Conservation (phyloP, 176 grass and related monocot genomes). For the Chloris gayana region DNA sequence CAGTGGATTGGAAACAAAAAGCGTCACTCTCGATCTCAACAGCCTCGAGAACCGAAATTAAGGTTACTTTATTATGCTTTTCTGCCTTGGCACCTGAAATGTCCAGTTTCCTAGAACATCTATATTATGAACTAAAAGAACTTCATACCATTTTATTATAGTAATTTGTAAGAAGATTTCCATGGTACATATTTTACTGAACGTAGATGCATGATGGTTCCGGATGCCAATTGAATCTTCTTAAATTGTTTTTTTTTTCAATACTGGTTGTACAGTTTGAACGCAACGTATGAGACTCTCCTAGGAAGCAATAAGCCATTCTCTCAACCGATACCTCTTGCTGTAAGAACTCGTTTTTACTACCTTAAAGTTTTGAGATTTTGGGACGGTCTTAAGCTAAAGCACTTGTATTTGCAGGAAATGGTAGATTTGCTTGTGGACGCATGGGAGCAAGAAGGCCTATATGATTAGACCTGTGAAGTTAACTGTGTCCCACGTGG, state of each 20-base stretch:
- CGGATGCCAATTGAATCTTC: not conserved
- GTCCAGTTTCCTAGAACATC: not conserved
- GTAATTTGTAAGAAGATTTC: not conserved
- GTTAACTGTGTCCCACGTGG: constrained; percentile 5
- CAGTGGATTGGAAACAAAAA: constrained; percentile 82
- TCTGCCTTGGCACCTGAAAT: not conserved
- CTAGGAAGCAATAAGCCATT: constrained; percentile 93
- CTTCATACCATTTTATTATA: not conserved
- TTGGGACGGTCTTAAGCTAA: constrained; percentile 22
- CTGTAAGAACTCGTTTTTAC: constrained; percentile 44
- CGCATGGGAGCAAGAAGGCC: constrained; percentile 89
- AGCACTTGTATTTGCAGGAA: constrained; percentile 67
- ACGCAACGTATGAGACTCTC: constrained; percentile 77
- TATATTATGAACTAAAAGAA: not conserved
- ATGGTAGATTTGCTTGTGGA: constrained; percentile 97
- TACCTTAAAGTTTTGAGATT: not conserved
- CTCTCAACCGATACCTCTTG: constrained; percentile 78
- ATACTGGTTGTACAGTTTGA: constrained; percentile 61
- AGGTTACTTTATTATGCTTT: constrained; percentile 49
- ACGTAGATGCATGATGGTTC: not conserved
- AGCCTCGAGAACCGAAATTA: constrained; percentile 69
- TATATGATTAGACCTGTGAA: constrained; percentile 64
- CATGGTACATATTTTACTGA: not conserved
- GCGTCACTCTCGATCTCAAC: constrained; percentile 40
- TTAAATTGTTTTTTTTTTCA: constrained; percentile 32